Evolutionary conservation across 2,329 filamentous ascomycete species (phyloP), one percentile per base, ranked within the genome.

Genomic region (Claviceps sp.): DNA sequence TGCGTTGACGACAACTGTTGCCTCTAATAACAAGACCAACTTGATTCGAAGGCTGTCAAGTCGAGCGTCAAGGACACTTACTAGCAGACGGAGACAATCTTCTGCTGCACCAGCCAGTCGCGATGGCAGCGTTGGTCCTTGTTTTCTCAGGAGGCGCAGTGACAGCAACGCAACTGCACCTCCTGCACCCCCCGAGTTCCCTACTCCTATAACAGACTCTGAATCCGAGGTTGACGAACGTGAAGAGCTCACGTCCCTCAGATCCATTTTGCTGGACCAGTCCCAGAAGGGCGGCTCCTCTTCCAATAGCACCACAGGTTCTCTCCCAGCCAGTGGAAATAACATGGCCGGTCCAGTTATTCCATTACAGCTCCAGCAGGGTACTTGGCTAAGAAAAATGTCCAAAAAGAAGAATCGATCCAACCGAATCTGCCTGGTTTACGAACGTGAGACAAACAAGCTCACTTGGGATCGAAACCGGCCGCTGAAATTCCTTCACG

Each of bases 41-140:
- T 68, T 97, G 52, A 94, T 97, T 58, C 82, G 93, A 56, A 80
- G 90, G 56, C 72, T 96, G 22, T 97, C 93, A 36, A 87, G 86
- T 59, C 82, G 85, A 55, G 88, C 89, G 5, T 81, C 80, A 46
- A 83, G 80, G 66, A 83, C 76, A 39, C 69, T 84, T 74, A 65
- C 82, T 64, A 69, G 68, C 40, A 77, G 83, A 54, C 81, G 89
- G 56, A 79, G 90, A 55, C 83, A 85, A 55, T 94, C 88, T 16
- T 89, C 87, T 2, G 83, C 83, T 1, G 79, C 85, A 45, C 79
- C 85, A 20, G 81, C 83, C 54, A 88, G 85, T 64, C 82, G 90
- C 43, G 89, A 96, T 62, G 83, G 86, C 55, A 96, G 90, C 63
- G 84, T 89, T 26, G 93, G 93, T 0, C 93, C 93, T 1, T 85